Evolutionary conservation across 176 grass and related monocot species (phyloP).

Genomic region (Stipa capillata): DNA sequence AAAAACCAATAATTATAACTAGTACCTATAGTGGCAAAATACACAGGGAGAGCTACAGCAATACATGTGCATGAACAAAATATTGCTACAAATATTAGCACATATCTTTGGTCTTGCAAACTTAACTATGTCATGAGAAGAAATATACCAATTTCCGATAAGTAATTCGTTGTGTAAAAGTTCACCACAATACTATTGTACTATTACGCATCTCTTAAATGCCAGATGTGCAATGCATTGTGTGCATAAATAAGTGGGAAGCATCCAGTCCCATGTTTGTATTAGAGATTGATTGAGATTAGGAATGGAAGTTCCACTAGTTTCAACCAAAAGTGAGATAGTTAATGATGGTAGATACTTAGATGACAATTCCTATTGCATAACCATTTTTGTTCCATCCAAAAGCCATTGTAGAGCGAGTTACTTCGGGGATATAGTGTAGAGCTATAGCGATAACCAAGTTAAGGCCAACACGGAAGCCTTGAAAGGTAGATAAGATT

Average conservation of each 20-base stretch:
- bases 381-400: neutral
- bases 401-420: neutral
- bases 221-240: neutral
- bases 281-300: neutral
- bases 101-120: neutral
- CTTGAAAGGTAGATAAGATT: constrained; percentile 37
- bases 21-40: constrained; percentile 87
- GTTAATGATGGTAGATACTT: neutral
- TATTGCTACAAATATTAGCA: constrained; percentile 16
- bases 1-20: neutral
- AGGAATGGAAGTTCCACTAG: neutral
- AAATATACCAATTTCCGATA: neutral
- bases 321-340: neutral
- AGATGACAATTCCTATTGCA: neutral
- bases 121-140: neutral
- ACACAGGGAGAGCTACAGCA: constrained; percentile 83
- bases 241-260: neutral
- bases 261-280: neutral
- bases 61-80: constrained; percentile 41
- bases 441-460: constrained; percentile 94
- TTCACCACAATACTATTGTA: too few species aligned
- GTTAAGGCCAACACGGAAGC: constrained; percentile 78
- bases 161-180: neutral
- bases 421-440: constrained; percentile 97
- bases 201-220: neutral